Evolutionary conservation across 2,329 filamentous ascomycete species (phyloP).

Genomic region (Mariannaea elegans): DNA sequence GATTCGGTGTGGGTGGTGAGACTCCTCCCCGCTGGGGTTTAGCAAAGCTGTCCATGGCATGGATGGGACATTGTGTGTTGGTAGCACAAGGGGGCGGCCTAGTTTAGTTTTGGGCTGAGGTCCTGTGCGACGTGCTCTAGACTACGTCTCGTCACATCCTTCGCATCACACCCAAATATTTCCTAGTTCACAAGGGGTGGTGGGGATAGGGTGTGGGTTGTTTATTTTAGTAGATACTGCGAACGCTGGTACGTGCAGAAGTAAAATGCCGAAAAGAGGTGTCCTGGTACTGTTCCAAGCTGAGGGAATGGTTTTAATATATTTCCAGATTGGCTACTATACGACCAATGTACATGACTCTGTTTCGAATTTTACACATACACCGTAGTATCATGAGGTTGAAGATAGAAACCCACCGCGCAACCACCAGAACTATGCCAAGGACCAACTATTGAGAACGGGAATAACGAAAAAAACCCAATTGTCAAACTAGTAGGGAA

Average conservation of each 20-base stretch:
- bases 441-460: background rate
- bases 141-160: slow-evolving; percentile 18
- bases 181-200: background rate
- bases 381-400: too few relatives aligned
- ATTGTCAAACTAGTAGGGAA: slow-evolving; percentile 10
- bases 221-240: background rate
- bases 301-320: background rate
- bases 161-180: slow-evolving; percentile 15
- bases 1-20: slow-evolving; percentile 23
- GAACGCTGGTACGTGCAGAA: background rate
- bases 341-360: background rate
- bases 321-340: background rate
- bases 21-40: background rate
- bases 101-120: background rate
- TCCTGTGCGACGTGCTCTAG: slow-evolving; percentile 20
- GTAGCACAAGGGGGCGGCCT: slow-evolving; percentile 10
- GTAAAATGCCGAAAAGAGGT: too few relatives aligned
- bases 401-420: too few relatives aligned
- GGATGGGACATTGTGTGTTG: background rate
- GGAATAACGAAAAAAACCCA: background rate
- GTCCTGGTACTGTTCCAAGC: too few relatives aligned
- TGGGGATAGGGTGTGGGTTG: slow-evolving; percentile 7
- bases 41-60: background rate
- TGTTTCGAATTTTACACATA: background rate
- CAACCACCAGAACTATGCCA: slow-evolving; percentile 6